Base-by-base conservation (phyloP, 1,284 basidiomycete species). In the Malassezia restricta region DNA sequence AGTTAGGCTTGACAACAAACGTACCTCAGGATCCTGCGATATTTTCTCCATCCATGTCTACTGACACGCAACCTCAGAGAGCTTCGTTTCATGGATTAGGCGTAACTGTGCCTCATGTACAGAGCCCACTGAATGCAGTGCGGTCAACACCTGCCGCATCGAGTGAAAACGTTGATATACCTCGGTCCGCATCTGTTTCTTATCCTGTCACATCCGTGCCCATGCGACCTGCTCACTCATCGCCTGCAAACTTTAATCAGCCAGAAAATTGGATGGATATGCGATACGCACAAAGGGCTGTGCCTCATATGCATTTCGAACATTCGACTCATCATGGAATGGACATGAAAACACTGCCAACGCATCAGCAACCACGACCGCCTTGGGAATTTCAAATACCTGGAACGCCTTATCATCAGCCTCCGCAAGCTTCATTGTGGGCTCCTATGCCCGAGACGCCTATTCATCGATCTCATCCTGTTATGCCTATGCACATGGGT, bases 401-500 rank as follows among this genome's bases (percentile, higher is more conserved):
- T 11, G 27, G 20, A 29, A n/a, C 20, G 15, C 35, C 27, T 15
- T 48, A 48, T 30, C 39, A 42, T 4, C 29, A 27, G 17, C 29
- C 39, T 4, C n/a, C 17, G 39, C 31, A 37, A 27, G 28, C 27
- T 35, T 6, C 31, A 8, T 3, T 12, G 27, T 49, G 41, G 39
- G 28, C 20, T 2, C 20, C 30, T 39, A 37, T 49, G 30, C 46
- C 51, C 14, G 51, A 54, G 32, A 43, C 51, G 20, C 51, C 51
- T 2, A 28, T 49, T 15, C 43, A 48, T 5, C 35, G 1, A 8
- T 35, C 46, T 3, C 32, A 30, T 39, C 17, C 39, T 11, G 44
- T 15, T 4, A 30, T 49, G 6, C 40, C 44, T 8, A 44, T 54
- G 41, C 24, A 20, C 7, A 20, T 47, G 17, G 41, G 47, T 5